A percentile compares a stretch with the other conserved stretches of the same genome.
These are phyloP conservation scores for Simplicillium aogashimaense DNA, from an alignment of 2,329 filamentous ascomycete species.

Conservation along the genomic window DNA sequence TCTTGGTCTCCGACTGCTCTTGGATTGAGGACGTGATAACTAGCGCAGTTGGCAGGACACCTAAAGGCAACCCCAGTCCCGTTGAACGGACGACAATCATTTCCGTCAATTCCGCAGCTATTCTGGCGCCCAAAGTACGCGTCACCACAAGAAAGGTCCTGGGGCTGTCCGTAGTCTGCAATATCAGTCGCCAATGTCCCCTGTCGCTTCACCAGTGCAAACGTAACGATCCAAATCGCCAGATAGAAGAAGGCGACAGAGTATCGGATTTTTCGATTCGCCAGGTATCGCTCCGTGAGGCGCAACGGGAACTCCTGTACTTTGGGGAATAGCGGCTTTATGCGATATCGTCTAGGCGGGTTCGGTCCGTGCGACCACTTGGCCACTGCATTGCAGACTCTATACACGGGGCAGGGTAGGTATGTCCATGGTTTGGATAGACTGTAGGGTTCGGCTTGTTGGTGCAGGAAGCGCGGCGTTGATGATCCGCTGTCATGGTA, in stretches of 20 bases:
- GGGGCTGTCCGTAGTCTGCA: constrained; percentile 55
- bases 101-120: constrained; percentile 63
- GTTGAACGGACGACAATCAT: constrained; percentile 65
- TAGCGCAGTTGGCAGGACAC: constrained; percentile 63
- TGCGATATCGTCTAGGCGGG: constrained; percentile 35
- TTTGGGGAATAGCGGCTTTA: constrained; percentile 51
- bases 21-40: constrained; percentile 56
- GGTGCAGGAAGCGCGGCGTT: constrained; percentile 52
- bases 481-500: constrained; percentile 20
- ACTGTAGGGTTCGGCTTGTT: constrained; percentile 27
- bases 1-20: constrained; percentile 65
- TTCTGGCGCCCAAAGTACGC: constrained; percentile 66
- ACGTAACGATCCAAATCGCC: constrained; percentile 58
- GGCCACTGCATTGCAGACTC: constrained; percentile 27
- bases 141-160: constrained; percentile 54
- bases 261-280: constrained; percentile 47
- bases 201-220: constrained; percentile 57
- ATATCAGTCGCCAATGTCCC: constrained; percentile 52
- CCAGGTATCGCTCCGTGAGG: constrained; percentile 53
- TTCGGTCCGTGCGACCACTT: constrained; percentile 47
- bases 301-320: constrained; percentile 58
- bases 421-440: constrained; percentile 39
- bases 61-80: constrained; percentile 62
- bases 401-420: constrained; percentile 47
- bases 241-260: constrained; percentile 50